These are phyloP conservation scores for Malus orientalis DNA, from an alignment of 306 rosid species.

Conservation along the genomic window DNA sequence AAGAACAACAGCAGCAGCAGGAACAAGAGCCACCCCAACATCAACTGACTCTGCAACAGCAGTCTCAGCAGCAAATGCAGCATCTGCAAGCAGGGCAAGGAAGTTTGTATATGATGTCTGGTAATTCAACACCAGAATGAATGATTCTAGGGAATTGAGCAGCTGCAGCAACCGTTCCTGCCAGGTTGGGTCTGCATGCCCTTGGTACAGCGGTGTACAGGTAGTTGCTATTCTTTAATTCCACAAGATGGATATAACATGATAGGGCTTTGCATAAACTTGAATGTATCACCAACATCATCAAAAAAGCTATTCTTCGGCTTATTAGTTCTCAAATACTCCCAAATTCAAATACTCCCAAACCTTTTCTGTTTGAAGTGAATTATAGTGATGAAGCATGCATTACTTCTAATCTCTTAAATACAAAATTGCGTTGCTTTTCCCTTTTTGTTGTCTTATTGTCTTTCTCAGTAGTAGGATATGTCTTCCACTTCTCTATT, in stretches of 20 bases:
- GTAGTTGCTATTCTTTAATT: conserved; percentile 33
- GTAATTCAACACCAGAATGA: conserved; percentile 69
- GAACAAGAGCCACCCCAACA: conserved; percentile 49
- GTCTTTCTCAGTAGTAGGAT: background rate
- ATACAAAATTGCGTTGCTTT: background rate
- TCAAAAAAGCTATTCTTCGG: background rate
- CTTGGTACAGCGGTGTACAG: conserved; percentile 82
- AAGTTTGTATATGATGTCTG: conserved; percentile 47
- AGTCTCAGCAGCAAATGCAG: conserved; percentile 58
- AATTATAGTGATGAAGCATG: background rate
- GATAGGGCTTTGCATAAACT: background rate
- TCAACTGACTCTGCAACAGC: conserved; percentile 38
- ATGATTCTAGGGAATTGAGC: conserved; percentile 42
- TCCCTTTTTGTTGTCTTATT: too few species aligned
- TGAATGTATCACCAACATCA: background rate
- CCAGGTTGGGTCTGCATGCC: conserved; percentile 48
- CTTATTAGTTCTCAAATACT: background rate
- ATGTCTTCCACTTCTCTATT: background rate
- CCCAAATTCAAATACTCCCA: background rate
- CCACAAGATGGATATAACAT: background rate
- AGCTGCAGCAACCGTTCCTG: conserved; percentile 38
- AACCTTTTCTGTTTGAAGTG: background rate
- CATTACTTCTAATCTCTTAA: background rate
- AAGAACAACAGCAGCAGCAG: conserved; percentile 36
- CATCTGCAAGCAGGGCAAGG: conserved; percentile 59